Evolutionary conservation across 331 rosid species (phyloP).

Genomic region (Prunus yedoensis): DNA sequence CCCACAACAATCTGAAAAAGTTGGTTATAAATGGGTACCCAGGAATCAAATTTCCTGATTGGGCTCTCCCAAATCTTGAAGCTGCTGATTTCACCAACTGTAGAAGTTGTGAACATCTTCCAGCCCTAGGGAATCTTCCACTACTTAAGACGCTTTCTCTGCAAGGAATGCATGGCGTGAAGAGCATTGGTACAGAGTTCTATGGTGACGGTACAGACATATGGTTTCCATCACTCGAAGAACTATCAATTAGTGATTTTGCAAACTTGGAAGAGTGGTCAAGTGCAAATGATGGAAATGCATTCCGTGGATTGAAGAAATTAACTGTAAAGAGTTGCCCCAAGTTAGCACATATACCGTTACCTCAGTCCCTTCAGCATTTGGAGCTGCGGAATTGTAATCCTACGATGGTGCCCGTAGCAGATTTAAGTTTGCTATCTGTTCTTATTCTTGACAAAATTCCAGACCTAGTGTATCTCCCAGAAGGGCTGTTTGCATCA

Average conservation of each 20-base stretch:
- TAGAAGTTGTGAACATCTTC: not conserved
- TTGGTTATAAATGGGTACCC: constrained; percentile 3
- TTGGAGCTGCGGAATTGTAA: constrained; percentile 3
- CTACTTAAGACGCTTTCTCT: constrained; percentile 3
- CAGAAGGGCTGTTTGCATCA: constrained; percentile 1
- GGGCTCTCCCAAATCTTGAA: not conserved
- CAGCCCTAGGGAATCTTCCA: constrained; percentile 10
- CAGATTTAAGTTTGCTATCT: constrained; percentile 10
- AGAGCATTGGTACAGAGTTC: not conserved
- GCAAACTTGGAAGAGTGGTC: constrained; percentile 23
- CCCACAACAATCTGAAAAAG: not conserved
- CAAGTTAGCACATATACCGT: not conserved
- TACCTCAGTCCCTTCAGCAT: not conserved
- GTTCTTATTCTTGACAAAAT: constrained; percentile 12
- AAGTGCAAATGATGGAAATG: not conserved
- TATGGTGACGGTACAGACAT: not conserved
- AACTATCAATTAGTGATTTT: constrained; percentile 12
- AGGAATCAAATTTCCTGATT: not conserved
- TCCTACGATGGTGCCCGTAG: not conserved
- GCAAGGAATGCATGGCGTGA: constrained; percentile 5
- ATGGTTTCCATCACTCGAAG: constrained; percentile 20
- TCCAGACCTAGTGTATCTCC: not conserved
- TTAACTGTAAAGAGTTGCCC: constrained; percentile 4
- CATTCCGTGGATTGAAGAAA: constrained; percentile 10
- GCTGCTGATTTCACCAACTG: not conserved